A percentile compares a stretch with the other conserved stretches of the same genome.
Evolutionary conservation across 306 rosid species (phyloP).

Genomic region (Inga laurina): DNA sequence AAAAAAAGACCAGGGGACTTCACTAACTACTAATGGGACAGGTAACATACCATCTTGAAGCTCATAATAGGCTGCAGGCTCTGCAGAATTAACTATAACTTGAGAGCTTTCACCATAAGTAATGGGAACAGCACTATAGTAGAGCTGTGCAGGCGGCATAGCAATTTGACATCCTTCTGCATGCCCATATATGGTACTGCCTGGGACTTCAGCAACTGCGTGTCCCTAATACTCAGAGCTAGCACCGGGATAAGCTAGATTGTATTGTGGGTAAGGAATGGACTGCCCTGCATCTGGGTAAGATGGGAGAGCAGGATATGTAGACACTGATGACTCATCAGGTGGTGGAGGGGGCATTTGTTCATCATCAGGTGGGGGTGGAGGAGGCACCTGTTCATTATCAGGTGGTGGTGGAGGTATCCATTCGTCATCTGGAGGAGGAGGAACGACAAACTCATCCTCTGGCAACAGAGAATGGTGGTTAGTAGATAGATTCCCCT

Average conservation of each 20-base stretch:
- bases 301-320: conserved; percentile 54
- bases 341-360: conserved; percentile 85
- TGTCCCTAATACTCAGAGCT: conserved; percentile 68
- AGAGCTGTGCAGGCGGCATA: conserved; percentile 61
- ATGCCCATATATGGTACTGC: conserved; percentile 59
- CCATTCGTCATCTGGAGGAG: conserved; percentile 96
- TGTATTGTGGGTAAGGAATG: conserved; percentile 58
- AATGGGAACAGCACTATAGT: conserved; percentile 63
- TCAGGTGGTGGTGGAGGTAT: conserved; percentile 94
- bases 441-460: conserved; percentile 58
- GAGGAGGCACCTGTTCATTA: conserved; percentile 82
- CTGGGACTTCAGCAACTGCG: conserved; percentile 49
- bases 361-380: conserved; percentile 84
- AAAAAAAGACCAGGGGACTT: conserved; percentile 25
- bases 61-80: conserved; percentile 59
- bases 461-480: conserved; percentile 37
- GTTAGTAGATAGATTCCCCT: conserved; percentile 36
- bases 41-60: conserved; percentile 56
- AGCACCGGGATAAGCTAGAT: conserved; percentile 56
- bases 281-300: conserved; percentile 65
- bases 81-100: conserved; percentile 49
- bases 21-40: conserved; percentile 35
- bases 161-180: conserved; percentile 53
- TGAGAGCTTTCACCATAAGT: conserved; percentile 56
- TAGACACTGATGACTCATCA: conserved; percentile 66